Base-by-base conservation (phyloP, 768 basidiomycete species). In the Leccinum broughii region DNA sequence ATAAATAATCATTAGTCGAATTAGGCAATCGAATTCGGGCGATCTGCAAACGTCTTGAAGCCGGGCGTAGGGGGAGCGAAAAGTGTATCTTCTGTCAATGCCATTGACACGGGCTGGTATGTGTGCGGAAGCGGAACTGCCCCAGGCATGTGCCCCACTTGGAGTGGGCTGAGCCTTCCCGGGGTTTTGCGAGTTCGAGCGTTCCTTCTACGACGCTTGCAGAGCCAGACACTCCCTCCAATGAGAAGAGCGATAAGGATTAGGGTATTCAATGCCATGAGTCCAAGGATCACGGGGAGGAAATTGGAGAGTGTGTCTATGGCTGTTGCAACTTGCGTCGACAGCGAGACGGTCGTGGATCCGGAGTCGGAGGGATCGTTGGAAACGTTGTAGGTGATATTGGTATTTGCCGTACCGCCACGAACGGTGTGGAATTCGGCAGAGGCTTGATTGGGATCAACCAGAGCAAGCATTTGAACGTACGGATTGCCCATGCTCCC, bases 181-280 rank as follows among this genome's bases (percentile, higher is more conserved):
- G 72, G 76, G 8, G 51, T 69, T 66, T 68, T 77, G 51, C 78
- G 75, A 30, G 64, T 59, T 49, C 78, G 75, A 24, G 65, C 61
- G 28, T 70, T 75, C 62, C 72, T 76, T 56, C 78, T 72, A 59
- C 74, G 70, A 70, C 81, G 79, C 67, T 80, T 83, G 75, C 80
- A 86, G 65, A 85, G 76, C 44, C 80, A 77, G 53, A 84, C 66
- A 54, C 84, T 72, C 64, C 83, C 89, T 7, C 80, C 78, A 37
- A 84, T 70, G 61, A 78, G 71, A 58, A 91, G 80, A 30, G 81
- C 73, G 57, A 90, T 71, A 59, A 93, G 72, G 56, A 90, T 79
- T 28, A 91, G 74, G 6, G 90, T 87, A 67, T 94, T 94, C 65
- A 93, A 78, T 37, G 85, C 92, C 68, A 92, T 83, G 59, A 93